Evolutionary conservation across 805 yeast genomes (phyloP).

Genomic region (Phaffomyces opuntiae): DNA sequence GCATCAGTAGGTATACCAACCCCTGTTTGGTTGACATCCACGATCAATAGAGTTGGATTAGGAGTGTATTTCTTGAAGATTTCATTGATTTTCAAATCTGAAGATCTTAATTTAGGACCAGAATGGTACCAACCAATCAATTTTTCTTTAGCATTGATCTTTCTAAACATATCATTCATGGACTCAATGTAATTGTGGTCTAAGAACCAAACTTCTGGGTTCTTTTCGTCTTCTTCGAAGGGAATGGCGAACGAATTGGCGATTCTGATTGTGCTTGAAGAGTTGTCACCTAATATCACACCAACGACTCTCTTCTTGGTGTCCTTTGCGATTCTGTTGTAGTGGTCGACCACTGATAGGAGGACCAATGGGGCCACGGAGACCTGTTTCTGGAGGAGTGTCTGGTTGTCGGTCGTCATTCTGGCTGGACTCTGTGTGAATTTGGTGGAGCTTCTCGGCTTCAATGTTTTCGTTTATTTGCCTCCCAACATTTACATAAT

Average conservation of each 20-base stretch:
- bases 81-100: constrained; percentile 89
- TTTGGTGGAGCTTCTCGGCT: too few species aligned
- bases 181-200: constrained; percentile 94
- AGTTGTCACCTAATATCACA: constrained; percentile 80
- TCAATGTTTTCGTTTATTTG: not conserved
- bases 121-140: constrained; percentile 99
- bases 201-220: constrained; percentile 90
- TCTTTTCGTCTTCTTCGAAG: constrained; percentile 92
- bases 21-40: constrained; percentile 74
- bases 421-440: too few species aligned
- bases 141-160: constrained; percentile 94
- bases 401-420: constrained; percentile 7
- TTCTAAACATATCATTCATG: constrained; percentile 97
- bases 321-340: constrained; percentile 74
- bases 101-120: constrained; percentile 84
- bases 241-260: constrained; percentile 96
- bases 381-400: constrained; percentile 45
- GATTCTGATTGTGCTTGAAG: constrained; percentile 48
- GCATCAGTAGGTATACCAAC: constrained; percentile 94
- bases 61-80: constrained; percentile 75
- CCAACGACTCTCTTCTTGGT: constrained; percentile 85
- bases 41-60: constrained; percentile 79
- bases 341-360: constrained; percentile 91
- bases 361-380: constrained; percentile 94
- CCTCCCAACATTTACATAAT: not conserved